A percentile compares a stretch with the other conserved stretches of the same genome.
Evolutionary conservation across 2,329 filamentous ascomycete genomes (phyloP).

Genomic region (Beauveria pseudobassiana): DNA sequence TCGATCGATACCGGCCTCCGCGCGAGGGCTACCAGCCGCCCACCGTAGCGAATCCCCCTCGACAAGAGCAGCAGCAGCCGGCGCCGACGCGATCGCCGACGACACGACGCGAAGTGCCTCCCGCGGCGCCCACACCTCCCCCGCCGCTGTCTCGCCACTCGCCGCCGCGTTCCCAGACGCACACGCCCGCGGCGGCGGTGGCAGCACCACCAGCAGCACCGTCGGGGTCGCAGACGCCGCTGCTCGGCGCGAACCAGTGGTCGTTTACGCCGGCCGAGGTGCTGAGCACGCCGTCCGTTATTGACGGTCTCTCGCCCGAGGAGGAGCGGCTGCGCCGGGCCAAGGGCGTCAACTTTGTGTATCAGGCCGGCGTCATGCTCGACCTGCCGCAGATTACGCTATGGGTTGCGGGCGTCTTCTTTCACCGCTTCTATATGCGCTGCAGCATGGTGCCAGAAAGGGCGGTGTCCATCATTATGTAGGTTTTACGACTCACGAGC

Average conservation of each 20-base stretch:
- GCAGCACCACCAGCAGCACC: slow-evolving; percentile 15
- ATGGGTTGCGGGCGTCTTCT: slow-evolving; percentile 86
- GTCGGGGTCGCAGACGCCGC: slow-evolving; percentile 30
- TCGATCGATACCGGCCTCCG: slow-evolving; percentile 51
- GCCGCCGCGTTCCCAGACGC: slow-evolving; percentile 41
- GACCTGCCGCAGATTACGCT: slow-evolving; percentile 89
- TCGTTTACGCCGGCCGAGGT: slow-evolving; percentile 81
- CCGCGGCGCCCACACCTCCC: slow-evolving; percentile 55
- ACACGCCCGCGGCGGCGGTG: slow-evolving; percentile 27
- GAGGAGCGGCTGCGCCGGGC: slow-evolving; percentile 75
- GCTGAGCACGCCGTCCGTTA: slow-evolving; percentile 70
- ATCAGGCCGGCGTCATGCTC: slow-evolving; percentile 85
- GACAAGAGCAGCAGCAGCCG: background rate
- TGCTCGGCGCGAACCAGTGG: slow-evolving; percentile 61
- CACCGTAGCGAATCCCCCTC: slow-evolving; percentile 23
- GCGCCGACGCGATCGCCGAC: slow-evolving; percentile 33
- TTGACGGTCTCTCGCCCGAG: slow-evolving; percentile 69
- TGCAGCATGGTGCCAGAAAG: slow-evolving; percentile 70
- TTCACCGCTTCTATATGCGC: slow-evolving; percentile 94
- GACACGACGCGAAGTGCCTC: slow-evolving; percentile 48
- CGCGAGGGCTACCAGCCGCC: slow-evolving; percentile 53
- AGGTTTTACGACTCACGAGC: slow-evolving; percentile 25
- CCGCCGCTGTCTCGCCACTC: slow-evolving; percentile 46
- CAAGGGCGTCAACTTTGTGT: slow-evolving; percentile 95
- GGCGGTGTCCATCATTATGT: slow-evolving; percentile 86